Conservation (phyloP, 2,329 filamentous ascomycete species). For the Neobulgaria alba region DNA sequence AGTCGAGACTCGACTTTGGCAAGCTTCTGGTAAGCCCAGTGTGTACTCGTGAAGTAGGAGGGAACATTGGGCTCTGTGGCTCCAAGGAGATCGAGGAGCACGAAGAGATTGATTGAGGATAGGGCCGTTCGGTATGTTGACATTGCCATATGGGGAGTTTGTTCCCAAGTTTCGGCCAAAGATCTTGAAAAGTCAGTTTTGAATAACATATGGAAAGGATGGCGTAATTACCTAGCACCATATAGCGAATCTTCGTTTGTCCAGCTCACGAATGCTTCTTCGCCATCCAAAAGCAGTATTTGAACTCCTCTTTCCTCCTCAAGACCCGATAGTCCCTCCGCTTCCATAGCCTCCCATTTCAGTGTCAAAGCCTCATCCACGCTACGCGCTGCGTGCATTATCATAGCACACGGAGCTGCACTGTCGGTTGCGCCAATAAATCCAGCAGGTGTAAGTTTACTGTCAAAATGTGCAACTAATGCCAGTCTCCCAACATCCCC, state of each 20-base stretch:
- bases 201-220: not conserved
- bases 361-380: slow-evolving; percentile 71
- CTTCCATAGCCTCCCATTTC: slow-evolving; percentile 72
- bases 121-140: slow-evolving; percentile 70
- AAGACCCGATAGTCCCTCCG: slow-evolving; percentile 46
- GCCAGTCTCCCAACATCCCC: slow-evolving; percentile 77
- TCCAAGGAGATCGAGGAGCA: slow-evolving; percentile 87
- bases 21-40: slow-evolving; percentile 84
- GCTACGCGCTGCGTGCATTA: slow-evolving; percentile 75
- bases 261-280: slow-evolving; percentile 85
- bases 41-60: slow-evolving; percentile 81
- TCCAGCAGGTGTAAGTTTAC: slow-evolving; percentile 66
- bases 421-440: slow-evolving; percentile 94
- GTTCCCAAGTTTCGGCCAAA: slow-evolving; percentile 76
- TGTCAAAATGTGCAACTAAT: slow-evolving; percentile 91
- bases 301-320: slow-evolving; percentile 79
- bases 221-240: slow-evolving; percentile 57
- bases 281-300: slow-evolving; percentile 83
- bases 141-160: slow-evolving; percentile 55
- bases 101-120: slow-evolving; percentile 74
- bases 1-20: slow-evolving; percentile 66
- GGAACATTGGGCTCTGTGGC: slow-evolving; percentile 59
- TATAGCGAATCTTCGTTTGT: slow-evolving; percentile 77
- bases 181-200: slow-evolving; percentile 35
- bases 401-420: slow-evolving; percentile 87